A percentile compares a stretch with the other conserved stretches of the same genome.
Evolutionary conservation across 495 filamentous ascomycete genomes (phyloP).

Genomic region (Physcia stellaris): DNA sequence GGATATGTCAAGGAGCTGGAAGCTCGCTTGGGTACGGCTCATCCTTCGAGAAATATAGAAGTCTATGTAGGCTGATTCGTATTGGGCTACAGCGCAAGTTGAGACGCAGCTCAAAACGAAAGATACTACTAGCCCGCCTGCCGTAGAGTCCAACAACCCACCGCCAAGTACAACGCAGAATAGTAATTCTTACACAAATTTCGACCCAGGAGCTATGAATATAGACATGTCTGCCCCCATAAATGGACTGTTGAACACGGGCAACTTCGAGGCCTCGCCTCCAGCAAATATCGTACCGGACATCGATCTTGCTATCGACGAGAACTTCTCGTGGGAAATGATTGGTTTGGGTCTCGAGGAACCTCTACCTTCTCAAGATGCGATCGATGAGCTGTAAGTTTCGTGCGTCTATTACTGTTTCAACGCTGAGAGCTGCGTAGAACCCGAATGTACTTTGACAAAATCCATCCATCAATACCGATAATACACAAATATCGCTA

Average conservation of each 20-base stretch:
- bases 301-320: conserved; percentile 20
- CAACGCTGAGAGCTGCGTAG: conserved; percentile 26
- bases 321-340: conserved; percentile 69
- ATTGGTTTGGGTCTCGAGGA: conserved; percentile 88
- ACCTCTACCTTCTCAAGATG: conserved; percentile 73
- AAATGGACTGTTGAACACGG: background rate
- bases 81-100: conserved; percentile 61
- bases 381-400: conserved; percentile 78
- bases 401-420: background rate
- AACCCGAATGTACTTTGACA: conserved; percentile 79
- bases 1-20: conserved; percentile 97
- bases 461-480: conserved; percentile 70
- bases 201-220: too few relatives aligned
- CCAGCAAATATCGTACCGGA: conserved; percentile 6
- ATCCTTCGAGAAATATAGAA: background rate
- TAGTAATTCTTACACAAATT: too few relatives aligned
- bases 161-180: too few relatives aligned
- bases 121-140: conserved; percentile 7
- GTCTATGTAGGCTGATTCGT: too few relatives aligned
- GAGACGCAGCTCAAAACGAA: conserved; percentile 76
- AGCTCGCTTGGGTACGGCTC: conserved; percentile 66
- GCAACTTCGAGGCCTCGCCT: background rate
- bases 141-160: too few relatives aligned
- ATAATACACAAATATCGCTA: conserved; percentile 85
- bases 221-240: too few relatives aligned